Evolutionary conservation across 805 yeast genomes (phyloP).

Genomic region (Candida hispaniensis): DNA sequence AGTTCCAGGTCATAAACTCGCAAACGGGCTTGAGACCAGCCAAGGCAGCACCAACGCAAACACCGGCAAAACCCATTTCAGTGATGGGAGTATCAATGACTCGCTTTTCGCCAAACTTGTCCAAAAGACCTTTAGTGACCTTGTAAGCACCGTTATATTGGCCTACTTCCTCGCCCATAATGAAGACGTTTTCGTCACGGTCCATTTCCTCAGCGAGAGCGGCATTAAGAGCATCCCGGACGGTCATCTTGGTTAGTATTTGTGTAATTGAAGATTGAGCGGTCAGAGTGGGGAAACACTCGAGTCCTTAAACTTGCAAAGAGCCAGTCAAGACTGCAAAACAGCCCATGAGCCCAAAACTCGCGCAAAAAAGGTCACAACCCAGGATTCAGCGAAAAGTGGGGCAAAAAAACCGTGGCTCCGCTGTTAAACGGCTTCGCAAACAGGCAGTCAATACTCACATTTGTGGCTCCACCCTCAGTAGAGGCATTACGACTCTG

Average conservation of each 20-base stretch:
- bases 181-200: conserved; percentile 84
- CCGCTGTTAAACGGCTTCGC: not conserved
- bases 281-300: too few species aligned
- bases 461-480: conserved; percentile 26
- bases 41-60: conserved; percentile 92
- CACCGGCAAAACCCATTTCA: conserved; percentile 97
- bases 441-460: conserved; percentile 19
- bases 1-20: conserved; percentile 98
- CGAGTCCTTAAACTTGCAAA: too few species aligned
- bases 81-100: conserved; percentile 96
- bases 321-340: too few species aligned
- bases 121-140: conserved; percentile 89
- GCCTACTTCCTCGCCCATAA: conserved; percentile 99
- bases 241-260: conserved; percentile 60
- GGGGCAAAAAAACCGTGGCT: conserved; percentile 1
- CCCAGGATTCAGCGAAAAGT: not conserved
- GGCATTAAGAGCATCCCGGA: conserved; percentile 90
- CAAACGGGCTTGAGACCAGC: conserved; percentile 93
- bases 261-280: conserved; percentile 1
- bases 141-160: conserved; percentile 99
- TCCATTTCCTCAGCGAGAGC: conserved; percentile 97
- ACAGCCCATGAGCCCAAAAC: too few species aligned
- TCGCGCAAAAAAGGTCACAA: too few species aligned
- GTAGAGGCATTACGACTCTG: conserved; percentile 24
- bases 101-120: conserved; percentile 89